Percentiles rank a stretch among this genome's conserved stretches.
phyloP scores from a whole-genome alignment of 306 rosid species.

The Oxytropis ochrocephala region DNA sequence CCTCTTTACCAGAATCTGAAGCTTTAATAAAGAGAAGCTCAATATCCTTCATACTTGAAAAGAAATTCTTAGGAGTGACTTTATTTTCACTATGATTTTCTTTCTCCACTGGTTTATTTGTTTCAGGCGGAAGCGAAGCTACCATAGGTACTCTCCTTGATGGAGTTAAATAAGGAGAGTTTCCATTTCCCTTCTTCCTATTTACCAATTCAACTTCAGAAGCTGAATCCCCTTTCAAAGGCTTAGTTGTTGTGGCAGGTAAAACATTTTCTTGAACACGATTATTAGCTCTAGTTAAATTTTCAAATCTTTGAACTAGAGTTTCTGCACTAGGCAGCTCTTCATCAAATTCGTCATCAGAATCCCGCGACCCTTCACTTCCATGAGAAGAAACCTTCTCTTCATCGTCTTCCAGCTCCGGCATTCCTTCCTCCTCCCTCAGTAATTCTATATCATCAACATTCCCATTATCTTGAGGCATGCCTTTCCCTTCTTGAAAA shows the following conservation, averaged over 20 bases:
- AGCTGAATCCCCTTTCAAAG: slow-evolving; percentile 34
- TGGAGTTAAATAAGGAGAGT: slow-evolving; percentile 51
- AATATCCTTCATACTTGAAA: slow-evolving; percentile 72
- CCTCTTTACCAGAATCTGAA: slow-evolving; percentile 80
- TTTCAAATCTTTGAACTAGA: slow-evolving; percentile 68
- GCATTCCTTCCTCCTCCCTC: slow-evolving; percentile 72
- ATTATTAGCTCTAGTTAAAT: slow-evolving; percentile 53
- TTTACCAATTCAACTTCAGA: slow-evolving; percentile 49
- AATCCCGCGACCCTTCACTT: slow-evolving; percentile 55
- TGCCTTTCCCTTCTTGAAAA: slow-evolving; percentile 53
- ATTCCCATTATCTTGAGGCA: slow-evolving; percentile 35
- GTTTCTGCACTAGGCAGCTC: slow-evolving; percentile 66
- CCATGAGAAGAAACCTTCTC: slow-evolving; percentile 47
- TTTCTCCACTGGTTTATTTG: slow-evolving; percentile 30
- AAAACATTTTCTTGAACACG: slow-evolving; percentile 34
- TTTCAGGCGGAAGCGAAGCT: slow-evolving; percentile 37
- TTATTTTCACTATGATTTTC: slow-evolving; percentile 53
- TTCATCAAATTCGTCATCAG: slow-evolving; percentile 78
- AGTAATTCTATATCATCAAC: slow-evolving; percentile 38
- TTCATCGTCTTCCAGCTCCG: slow-evolving; percentile 64
- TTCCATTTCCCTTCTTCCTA: slow-evolving; percentile 40
- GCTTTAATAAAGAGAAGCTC: slow-evolving; percentile 71
- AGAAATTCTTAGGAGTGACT: slow-evolving; percentile 62
- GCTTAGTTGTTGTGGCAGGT: slow-evolving; percentile 33
- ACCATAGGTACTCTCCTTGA: slow-evolving; percentile 30